Base-by-base conservation (phyloP, 2,329 filamentous ascomycete species). In the Phaeosphaeriaceae sp. region DNA sequence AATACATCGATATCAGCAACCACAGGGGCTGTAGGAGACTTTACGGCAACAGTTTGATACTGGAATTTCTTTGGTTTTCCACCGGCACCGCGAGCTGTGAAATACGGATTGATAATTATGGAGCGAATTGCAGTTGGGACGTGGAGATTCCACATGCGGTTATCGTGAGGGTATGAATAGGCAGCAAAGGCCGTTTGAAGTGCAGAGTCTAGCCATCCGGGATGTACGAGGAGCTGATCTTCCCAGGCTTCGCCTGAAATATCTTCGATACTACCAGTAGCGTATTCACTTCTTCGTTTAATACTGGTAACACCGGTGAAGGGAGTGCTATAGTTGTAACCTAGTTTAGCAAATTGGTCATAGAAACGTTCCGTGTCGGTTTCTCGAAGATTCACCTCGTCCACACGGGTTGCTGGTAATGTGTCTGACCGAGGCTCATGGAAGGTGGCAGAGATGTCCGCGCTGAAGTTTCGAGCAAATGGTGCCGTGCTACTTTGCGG, bases 101-200 rank as follows among this genome's bases (percentile, higher is more conserved):
- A 26, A 6, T 26, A 26, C 23, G 23, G 54, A 32, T 67, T 67
- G n/a, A 71, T 48, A 3, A 41, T 35, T 12, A 72, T 60, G 11
- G 34, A 28, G 2, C 44, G n/a, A 23, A 73, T 62, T 7, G 17
- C 38, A 36, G 56, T 50, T 2, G 61, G 61, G 1, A 73, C 39
- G 30, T 68, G 59, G 9, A 67, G 29, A 33, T 52, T 29, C 52
- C 68, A 56, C 29, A 73, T 41, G 20, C 57, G 42, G 17, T 53
- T 59, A 48, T 71, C 66, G n/a, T 50, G 40, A 5, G 71, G 71
- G 23, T 60, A 62, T 17, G 53, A 56, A 38, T 56, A 60, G 1
- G 71, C 69, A 2, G 63, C 54, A 21, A 72, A 42, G 15, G 60
- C 46, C 1, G 60, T 49, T 48, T 74, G 71, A 8, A 74, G 53